phyloP scores from a whole-genome alignment of 371 early-diverging fungal species.

The Lichtheimia ornata region DNA sequence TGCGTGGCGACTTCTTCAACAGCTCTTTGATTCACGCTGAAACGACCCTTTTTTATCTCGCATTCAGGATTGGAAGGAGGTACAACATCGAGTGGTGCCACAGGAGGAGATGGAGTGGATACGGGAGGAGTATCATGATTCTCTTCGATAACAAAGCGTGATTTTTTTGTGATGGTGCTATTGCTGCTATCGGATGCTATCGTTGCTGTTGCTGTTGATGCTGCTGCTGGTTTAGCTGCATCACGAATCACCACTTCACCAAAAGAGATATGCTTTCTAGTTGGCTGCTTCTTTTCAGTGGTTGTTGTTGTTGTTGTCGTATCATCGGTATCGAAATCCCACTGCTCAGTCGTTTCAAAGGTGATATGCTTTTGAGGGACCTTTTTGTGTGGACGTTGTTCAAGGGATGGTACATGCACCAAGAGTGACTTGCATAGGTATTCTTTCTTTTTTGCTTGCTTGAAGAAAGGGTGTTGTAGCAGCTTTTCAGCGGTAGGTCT shows the following conservation, averaged over 20 bases:
- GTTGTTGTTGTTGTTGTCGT: background rate
- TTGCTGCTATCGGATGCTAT: constrained; percentile 6
- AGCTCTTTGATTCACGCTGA: constrained; percentile 51
- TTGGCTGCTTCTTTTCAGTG: background rate
- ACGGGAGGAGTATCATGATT: constrained; percentile 20
- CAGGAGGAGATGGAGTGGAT: constrained; percentile 5
- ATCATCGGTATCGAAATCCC: constrained; percentile 45
- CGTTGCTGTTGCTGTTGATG: constrained; percentile 2
- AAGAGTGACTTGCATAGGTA: constrained; percentile 65
- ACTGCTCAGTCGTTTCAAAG: constrained; percentile 34
- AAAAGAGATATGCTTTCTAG: constrained; percentile 46
- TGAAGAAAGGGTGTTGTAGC: constrained; percentile 80
- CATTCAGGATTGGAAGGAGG: constrained; percentile 10
- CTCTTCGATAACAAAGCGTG: constrained; percentile 56
- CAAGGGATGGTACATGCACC: constrained; percentile 70
- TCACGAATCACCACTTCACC: constrained; percentile 48
- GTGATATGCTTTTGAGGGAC: constrained; percentile 36
- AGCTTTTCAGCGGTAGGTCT: constrained; percentile 84
- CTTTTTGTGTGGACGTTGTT: constrained; percentile 56
- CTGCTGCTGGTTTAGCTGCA: constrained; percentile 12
- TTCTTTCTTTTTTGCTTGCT: constrained; percentile 74
- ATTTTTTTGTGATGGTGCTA: constrained; percentile 31
- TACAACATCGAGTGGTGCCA: background rate
- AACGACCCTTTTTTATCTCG: constrained; percentile 64
- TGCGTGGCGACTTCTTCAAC: background rate